phyloP scores from a whole-genome alignment of 2,329 filamentous ascomycete genomes.

The Magnaporthales sp. region DNA sequence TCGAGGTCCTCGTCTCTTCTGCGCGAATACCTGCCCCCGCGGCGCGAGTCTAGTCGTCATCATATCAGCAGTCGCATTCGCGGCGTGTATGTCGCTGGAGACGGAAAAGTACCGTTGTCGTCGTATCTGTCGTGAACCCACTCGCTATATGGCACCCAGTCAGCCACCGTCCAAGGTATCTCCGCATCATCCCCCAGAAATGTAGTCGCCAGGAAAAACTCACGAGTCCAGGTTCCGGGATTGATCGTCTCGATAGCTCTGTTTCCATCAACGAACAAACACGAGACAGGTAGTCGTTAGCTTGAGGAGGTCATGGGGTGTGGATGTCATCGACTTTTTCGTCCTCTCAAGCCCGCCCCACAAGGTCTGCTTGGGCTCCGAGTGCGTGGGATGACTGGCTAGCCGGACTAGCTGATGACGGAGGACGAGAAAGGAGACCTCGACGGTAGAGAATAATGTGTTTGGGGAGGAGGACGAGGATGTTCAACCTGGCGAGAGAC shows the following conservation, averaged over 20 bases:
- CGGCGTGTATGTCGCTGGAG: background rate
- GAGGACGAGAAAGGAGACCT: background rate
- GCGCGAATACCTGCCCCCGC: slow-evolving; percentile 3
- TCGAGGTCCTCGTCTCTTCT: slow-evolving; percentile 1
- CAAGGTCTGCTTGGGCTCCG: background rate
- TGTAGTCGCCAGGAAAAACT: slow-evolving; percentile 18
- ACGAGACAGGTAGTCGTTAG: slow-evolving; percentile 23
- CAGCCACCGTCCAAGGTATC: background rate
- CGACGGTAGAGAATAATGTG: background rate
- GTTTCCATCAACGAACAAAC: slow-evolving; percentile 18
- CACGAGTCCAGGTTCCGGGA: slow-evolving; percentile 64
- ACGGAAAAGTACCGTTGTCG: slow-evolving; percentile 48
- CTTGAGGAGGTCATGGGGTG: slow-evolving; percentile 8
- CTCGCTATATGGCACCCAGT: slow-evolving; percentile 44
- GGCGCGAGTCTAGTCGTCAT: background rate
- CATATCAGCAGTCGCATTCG: background rate
- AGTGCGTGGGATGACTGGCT: background rate
- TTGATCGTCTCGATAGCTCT: slow-evolving; percentile 54
- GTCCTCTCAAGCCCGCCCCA: background rate
- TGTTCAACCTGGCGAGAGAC: slow-evolving; percentile 10
- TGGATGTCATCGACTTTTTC: background rate
- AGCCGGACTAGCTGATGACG: background rate
- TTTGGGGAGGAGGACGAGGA: background rate
- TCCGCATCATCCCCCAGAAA: background rate
- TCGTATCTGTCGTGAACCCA: slow-evolving; percentile 93